Evolutionary conservation across 2,329 filamentous ascomycete species (phyloP), one percentile per base, ranked within the genome.

Genomic region (Paecilomyces variotii): DNA sequence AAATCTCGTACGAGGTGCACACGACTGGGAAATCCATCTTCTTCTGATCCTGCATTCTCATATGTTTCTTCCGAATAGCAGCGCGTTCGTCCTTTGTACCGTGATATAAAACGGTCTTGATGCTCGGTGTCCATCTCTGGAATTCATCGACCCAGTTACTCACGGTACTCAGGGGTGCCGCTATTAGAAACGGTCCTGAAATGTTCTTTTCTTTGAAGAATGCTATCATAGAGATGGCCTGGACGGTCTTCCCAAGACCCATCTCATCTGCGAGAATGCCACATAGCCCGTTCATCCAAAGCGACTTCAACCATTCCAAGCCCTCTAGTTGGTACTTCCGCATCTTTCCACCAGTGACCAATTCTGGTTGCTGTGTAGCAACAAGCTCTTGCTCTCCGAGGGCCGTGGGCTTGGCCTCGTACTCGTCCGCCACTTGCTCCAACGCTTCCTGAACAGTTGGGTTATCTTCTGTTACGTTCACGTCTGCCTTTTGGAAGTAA

Each of bases 131-230:
- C 91, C 92, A 99, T 65, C 88, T 88, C 34, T 86, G 81, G 65
- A 97, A 97, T 68, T 99, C 94, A 50, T 94, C 89, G 50, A 96
- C 87, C 94, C 94, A 99, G 70, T 97, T 99, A 45, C 88, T 91
- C 0, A 97, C 82, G 0, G 94, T 97, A 68, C 91, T 97, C 3
- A 97, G 75, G 0, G 94, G 94, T 0, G 92, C 91, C 5, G 94
- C 87, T 56, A 99, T 91, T 25, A 99, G 76, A 68, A 97, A 96
- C 0, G 94, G 94, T 0, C 94, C 94, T 1, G 94, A 91, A 5
- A 87, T 83, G 54, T 93, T 90, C 64, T 93, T 88, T 67, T 97
- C 92, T 64, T 93, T 86, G 12, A 97, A 78, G 61, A 96, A 86
- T 0, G 93, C 93, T 45, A 96, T 87, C 62, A 96, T 82, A 0